These are phyloP conservation scores for Paecilomyces fulvus DNA, from an alignment of 2,329 filamentous ascomycete genomes.

Conservation along the genomic window DNA sequence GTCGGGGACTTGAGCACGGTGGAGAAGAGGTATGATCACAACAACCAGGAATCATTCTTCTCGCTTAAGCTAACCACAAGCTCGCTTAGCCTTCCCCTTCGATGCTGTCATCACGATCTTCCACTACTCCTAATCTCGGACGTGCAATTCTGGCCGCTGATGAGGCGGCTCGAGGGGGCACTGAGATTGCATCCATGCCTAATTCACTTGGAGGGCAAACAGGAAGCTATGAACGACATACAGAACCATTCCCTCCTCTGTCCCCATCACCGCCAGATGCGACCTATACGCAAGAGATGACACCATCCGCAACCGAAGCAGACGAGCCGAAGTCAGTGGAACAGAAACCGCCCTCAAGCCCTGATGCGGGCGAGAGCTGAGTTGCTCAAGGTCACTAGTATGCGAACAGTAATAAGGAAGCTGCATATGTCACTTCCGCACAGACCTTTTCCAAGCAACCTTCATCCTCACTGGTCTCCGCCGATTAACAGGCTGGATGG, in stretches of 20 bases:
- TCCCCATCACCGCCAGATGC: conserved; percentile 11
- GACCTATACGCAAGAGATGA: neutral
- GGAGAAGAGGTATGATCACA: conserved; percentile 20
- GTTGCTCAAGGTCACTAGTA: neutral
- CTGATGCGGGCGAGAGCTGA: neutral
- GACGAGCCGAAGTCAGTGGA: neutral
- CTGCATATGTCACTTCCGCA: neutral
- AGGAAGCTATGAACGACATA: conserved; percentile 11
- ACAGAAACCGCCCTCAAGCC: neutral
- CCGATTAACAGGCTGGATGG: neutral
- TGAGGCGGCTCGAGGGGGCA: neutral
- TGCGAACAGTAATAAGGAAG: neutral
- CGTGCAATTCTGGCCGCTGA: neutral
- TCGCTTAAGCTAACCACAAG: conserved; percentile 6
- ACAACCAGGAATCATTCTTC: neutral
- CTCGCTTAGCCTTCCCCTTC: conserved; percentile 1
- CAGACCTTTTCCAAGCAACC: neutral
- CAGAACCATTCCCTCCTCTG: conserved; percentile 29
- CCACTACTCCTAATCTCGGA: neutral
- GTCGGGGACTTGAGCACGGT: conserved; percentile 39
- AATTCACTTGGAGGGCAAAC: conserved; percentile 5
- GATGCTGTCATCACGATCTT: neutral
- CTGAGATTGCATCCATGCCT: conserved; percentile 1
- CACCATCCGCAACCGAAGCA: neutral
- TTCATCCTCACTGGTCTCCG: neutral